These are phyloP conservation scores for Porcisia hertigi DNA, from an alignment of 208 protist species.

Conservation along the genomic window DNA sequence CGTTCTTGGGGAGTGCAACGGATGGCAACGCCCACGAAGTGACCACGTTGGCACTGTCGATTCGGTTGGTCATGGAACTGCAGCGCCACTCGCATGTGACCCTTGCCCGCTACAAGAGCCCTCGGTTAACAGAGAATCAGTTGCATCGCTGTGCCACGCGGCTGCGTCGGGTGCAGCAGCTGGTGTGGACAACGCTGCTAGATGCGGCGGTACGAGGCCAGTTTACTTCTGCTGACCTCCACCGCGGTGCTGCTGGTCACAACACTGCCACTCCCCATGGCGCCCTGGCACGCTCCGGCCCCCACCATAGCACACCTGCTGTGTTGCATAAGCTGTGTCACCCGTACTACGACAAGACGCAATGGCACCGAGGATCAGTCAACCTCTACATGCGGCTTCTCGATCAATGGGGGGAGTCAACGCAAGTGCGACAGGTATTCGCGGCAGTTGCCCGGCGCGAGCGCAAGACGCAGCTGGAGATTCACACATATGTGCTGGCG, in stretches of 20 bases:
- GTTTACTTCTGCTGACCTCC: not conserved
- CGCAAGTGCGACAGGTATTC: conserved; percentile 54
- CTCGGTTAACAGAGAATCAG: not conserved
- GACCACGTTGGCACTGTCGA: conserved; percentile 5
- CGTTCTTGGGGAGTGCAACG: not conserved
- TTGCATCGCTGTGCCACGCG: not conserved
- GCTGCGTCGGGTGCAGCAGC: conserved; percentile 6
- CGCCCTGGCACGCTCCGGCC: not conserved
- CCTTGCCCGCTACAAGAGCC: not conserved
- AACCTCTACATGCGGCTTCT: conserved; percentile 56
- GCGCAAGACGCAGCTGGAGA: conserved; percentile 7
- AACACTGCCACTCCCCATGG: not conserved
- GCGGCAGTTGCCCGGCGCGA: conserved; percentile 33
- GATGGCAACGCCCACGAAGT: not conserved
- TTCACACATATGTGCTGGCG: conserved; percentile 15
- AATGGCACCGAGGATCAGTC: conserved; percentile 44
- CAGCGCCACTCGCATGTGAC: conserved; percentile 3
- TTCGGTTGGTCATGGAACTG: conserved; percentile 9
- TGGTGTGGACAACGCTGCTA: conserved; percentile 18
- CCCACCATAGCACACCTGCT: not conserved
- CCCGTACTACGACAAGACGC: conserved; percentile 31
- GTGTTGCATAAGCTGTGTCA: conserved; percentile 21
- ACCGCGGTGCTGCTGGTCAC: no score
- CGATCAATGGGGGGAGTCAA: conserved; percentile 45
- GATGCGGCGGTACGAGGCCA: conserved; percentile 14